phyloP scores from a whole-genome alignment of 768 basidiomycete genomes.

The Astraeus odoratus region DNA sequence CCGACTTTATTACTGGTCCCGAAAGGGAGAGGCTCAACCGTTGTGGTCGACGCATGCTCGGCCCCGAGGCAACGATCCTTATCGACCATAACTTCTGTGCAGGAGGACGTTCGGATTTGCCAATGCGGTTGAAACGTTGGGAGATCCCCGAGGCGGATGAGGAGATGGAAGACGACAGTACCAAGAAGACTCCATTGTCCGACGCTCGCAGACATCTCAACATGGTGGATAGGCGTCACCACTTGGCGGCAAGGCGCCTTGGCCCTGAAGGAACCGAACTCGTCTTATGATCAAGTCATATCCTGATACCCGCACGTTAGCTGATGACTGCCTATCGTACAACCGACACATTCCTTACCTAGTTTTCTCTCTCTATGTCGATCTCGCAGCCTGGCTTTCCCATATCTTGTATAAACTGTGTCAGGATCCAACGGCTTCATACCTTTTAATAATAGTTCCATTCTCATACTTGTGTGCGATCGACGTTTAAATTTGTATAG shows the following conservation, averaged over 20 bases:
- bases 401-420: no score
- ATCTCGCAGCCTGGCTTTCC: no score
- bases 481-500: no score
- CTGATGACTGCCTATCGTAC: background rate
- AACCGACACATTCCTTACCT: background rate
- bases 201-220: background rate
- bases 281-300: slow-evolving; percentile 4
- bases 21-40: slow-evolving; percentile 15
- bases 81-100: slow-evolving; percentile 3
- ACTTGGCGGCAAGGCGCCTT: slow-evolving; percentile 3
- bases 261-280: slow-evolving; percentile 21
- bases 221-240: background rate
- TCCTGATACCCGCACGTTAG: background rate
- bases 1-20: slow-evolving; percentile 11
- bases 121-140: background rate
- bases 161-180: background rate
- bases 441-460: no score
- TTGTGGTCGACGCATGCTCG: slow-evolving; percentile 14
- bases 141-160: background rate
- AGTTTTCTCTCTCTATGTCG: background rate
- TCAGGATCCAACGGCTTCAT: no score
- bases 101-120: background rate
- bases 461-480: no score
- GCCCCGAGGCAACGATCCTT: slow-evolving; percentile 10
- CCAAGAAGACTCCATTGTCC: background rate